Evolutionary conservation across 2,329 filamentous ascomycete species (phyloP), one percentile per base, ranked within the genome.

Genomic region (Neofusicoccum umdonicola): DNA sequence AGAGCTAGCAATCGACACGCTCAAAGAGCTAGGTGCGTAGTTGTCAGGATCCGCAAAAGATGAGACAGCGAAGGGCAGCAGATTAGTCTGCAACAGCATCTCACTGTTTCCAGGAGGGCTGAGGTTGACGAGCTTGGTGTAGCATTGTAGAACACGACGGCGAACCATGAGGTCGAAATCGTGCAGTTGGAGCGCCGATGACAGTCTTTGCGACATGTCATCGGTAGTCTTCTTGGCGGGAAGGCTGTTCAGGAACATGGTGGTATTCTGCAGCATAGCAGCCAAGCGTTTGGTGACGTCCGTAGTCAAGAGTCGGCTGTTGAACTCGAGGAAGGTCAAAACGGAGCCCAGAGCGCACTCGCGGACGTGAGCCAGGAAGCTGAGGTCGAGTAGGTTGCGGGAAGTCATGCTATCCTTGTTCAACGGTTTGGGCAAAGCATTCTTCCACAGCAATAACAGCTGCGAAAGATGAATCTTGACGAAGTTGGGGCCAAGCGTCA

Each of bases 391-490:
- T 58, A 92, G 85, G 67, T 91, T 94, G 62, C 93, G 87, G 67
- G 94, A 88, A 0, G 90, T 87, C 58, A 92, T 92, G 69, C 95
- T 96, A 69, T 98, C 94, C 75, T 93, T 96, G 39, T 92, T 89
- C n/a, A 98, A 79, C 5, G 96, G 94, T 72, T 96, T 97, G 0
- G 96, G 94, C 11, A 99, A 83, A 0, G 95, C 94, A 76, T 98
- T 99, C 78, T 97, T 97, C 95, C 95, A 99, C 6, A 99, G 82
- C 8, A 99, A 81, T 64, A 99, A 87, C 22, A 99, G 83, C 73
- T 99, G 95, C 2, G 93, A 94, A 7, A 99, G 84, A 77, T 99
- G 95, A 27, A 98, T 98, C 79, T 99, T 99, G 77, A 98, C 94
- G 76, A 99, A 99, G 76, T 97, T 98, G 3, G 95, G 94, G 0